phyloP scores from a whole-genome alignment of 1,139 yeast species.

The Taphrina communis region DNA sequence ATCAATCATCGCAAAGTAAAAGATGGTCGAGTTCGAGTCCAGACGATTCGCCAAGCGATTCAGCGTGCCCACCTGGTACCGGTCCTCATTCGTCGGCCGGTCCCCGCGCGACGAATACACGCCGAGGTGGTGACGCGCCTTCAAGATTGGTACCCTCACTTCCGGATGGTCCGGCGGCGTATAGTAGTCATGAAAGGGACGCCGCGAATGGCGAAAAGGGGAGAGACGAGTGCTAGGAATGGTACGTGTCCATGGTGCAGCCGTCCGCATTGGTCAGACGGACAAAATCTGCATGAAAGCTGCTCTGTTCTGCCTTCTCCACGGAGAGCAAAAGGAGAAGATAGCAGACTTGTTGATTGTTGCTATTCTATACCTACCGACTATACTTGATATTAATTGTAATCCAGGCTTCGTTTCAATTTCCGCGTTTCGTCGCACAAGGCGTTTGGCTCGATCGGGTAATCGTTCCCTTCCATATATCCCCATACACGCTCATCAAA shows the following conservation, averaged over 20 bases:
- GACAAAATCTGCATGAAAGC: no score
- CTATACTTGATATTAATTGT: no score
- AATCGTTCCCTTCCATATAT: no score
- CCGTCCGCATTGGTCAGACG: background rate
- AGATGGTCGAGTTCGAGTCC: constrained; percentile 28
- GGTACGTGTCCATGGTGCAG: background rate
- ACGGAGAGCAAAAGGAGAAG: no score
- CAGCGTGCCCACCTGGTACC: constrained; percentile 63
- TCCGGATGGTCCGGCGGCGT: constrained; percentile 38
- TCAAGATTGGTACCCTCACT: constrained; percentile 61
- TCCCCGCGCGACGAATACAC: constrained; percentile 78
- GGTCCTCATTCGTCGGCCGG: constrained; percentile 80
- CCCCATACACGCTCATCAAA: no score
- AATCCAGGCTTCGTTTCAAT: no score
- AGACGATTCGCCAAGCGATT: constrained; percentile 49
- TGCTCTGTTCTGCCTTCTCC: no score
- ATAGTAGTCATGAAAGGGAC: constrained; percentile 31
- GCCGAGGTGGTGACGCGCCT: constrained; percentile 80
- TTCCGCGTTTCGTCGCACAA: no score
- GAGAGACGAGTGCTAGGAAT: background rate
- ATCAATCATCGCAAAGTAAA: constrained; percentile 40
- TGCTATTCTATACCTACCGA: no score
- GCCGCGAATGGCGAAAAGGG: background rate
- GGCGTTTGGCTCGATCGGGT: no score
- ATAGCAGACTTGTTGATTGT: no score